phyloP scores from a whole-genome alignment of 148 eudicot genomes.

The Camellia granthamiana region DNA sequence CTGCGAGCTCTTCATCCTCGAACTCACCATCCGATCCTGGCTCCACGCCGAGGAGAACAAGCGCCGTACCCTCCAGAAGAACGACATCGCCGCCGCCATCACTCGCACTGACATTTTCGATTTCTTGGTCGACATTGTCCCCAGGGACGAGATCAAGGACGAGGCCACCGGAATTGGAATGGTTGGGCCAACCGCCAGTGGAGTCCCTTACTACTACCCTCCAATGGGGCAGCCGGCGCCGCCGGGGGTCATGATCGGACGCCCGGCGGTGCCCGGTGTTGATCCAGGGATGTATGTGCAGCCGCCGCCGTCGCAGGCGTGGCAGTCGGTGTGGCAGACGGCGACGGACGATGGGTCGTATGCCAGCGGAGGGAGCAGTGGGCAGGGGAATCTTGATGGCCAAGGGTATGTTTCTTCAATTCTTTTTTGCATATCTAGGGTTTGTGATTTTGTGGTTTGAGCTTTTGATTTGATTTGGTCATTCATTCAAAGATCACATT shows the following conservation, averaged over 20 bases:
- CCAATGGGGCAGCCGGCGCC: conserved; percentile 55
- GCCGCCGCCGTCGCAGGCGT: conserved; percentile 65
- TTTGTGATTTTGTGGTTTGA: neutral
- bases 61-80: conserved; percentile 72
- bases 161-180: conserved; percentile 35
- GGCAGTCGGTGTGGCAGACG: conserved; percentile 81
- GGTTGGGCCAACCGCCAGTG: conserved; percentile 46
- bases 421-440: neutral
- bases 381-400: conserved; percentile 48
- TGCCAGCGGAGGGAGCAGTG: conserved; percentile 36
- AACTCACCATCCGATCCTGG: conserved; percentile 77
- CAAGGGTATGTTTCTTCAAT: conserved; percentile 37
- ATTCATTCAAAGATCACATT: neutral
- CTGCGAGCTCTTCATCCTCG: conserved; percentile 76
- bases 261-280: conserved; percentile 37
- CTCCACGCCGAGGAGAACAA: conserved; percentile 84
- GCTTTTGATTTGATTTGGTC: neutral
- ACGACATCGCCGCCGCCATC: conserved; percentile 78
- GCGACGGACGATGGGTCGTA: conserved; percentile 44
- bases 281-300: conserved; percentile 48
- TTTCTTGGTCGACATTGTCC: conserved; percentile 74
- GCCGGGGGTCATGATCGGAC: conserved; percentile 52
- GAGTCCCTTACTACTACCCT: conserved; percentile 67
- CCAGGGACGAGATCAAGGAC: conserved; percentile 69
- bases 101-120: conserved; percentile 76